Percentiles rank a stretch among this genome's conserved stretches.
phyloP scores from a whole-genome alignment of 345 rosid species.

The Brassica incana region DNA sequence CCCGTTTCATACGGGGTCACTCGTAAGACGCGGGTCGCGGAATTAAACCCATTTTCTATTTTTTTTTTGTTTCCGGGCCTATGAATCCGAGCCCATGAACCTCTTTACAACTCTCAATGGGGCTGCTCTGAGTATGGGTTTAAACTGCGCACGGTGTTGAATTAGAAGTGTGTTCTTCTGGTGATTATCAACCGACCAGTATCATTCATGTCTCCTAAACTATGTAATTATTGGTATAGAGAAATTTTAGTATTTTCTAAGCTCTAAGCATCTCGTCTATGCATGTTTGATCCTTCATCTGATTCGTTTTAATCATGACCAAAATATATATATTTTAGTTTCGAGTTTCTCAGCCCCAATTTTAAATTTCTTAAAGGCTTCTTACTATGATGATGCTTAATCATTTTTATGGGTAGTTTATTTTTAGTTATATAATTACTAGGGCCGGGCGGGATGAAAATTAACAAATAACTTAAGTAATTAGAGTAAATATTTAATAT shows the following conservation, averaged over 20 bases:
- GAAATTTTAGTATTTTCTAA: background rate
- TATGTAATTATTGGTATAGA: background rate
- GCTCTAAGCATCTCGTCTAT: background rate
- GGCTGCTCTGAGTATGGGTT: background rate
- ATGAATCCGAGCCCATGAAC: too few species aligned
- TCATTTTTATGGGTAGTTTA: background rate
- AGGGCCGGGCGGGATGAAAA: too few species aligned
- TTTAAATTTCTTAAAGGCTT: background rate
- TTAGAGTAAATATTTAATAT: too few species aligned
- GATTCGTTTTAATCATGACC: background rate
- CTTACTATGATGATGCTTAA: background rate
- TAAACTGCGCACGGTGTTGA: background rate
- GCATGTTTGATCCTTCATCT: conserved; percentile 1
- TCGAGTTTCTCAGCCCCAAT: background rate
- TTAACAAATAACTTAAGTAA: too few species aligned
- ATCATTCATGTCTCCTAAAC: background rate
- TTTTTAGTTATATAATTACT: background rate
- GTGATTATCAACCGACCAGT: background rate
- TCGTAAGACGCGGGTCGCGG: too few species aligned
- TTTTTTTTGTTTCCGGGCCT: too few species aligned
- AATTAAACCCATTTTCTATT: too few species aligned
- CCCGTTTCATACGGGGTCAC: too few species aligned
- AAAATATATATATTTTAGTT: background rate
- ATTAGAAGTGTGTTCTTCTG: too few species aligned
- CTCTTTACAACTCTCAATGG: too few species aligned